Conservation (phyloP, 164 flowering plant species). For the Nymphaea thermarum region DNA sequence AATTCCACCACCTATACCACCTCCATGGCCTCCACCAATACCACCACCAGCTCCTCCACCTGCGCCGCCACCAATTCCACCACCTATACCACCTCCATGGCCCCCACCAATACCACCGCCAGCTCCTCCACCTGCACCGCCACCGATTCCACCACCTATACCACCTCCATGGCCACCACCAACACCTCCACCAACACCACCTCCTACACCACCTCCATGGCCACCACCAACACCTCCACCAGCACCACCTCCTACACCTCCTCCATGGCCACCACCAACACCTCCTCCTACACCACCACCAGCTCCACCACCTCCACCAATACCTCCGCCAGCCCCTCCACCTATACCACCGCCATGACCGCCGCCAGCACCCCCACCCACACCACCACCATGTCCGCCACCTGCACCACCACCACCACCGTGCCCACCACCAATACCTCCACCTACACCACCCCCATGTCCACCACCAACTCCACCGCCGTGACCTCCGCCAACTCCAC, state of each 20-base stretch:
- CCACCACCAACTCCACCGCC: conserved; percentile 5
- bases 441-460: background rate
- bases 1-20: background rate
- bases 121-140: conserved; percentile 4
- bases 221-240: background rate
- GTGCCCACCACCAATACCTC: too few species aligned
- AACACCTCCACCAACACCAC: conserved; percentile 1
- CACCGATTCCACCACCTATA: background rate
- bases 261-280: too few species aligned
- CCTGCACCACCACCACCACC: too few species aligned
- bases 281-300: too few species aligned
- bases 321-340: too few species aligned
- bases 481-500: background rate
- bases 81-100: conserved; percentile 2
- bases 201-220: conserved; percentile 1
- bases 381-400: too few species aligned
- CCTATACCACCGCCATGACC: too few species aligned
- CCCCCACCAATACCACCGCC: conserved; percentile 5
- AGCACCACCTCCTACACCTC: background rate
- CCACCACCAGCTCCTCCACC: background rate
- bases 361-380: too few species aligned
- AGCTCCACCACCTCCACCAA: too few species aligned
- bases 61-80: background rate
- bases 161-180: background rate
- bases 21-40: too few species aligned